phyloP scores from a whole-genome alignment of 2,329 filamentous ascomycete species.

The Hawksworthiomyces lignivorus region DNA sequence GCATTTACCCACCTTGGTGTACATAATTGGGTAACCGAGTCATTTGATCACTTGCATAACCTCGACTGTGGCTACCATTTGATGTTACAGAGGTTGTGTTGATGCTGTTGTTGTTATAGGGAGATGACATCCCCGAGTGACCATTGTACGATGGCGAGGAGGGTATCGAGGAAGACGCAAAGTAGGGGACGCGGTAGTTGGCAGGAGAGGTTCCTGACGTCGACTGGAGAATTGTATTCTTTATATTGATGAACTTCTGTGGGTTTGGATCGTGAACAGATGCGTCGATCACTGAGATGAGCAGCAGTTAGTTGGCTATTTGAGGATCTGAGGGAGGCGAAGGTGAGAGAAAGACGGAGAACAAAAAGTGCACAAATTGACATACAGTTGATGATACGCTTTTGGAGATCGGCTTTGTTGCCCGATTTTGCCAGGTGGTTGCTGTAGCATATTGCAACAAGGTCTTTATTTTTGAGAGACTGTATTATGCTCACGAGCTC shows the following conservation, averaged over 20 bases:
- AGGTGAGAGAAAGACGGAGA: not conserved
- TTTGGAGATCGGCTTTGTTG: constrained; percentile 76
- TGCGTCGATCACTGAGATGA: constrained; percentile 14
- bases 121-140: constrained; percentile 2
- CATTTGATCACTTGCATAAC: not conserved
- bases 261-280: constrained; percentile 10
- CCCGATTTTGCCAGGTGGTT: constrained; percentile 73
- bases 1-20: not conserved
- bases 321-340: too few species aligned
- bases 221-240: constrained; percentile 6
- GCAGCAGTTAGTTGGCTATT: too few species aligned
- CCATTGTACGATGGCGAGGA: constrained; percentile 7
- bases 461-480: constrained; percentile 50
- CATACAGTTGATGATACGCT: constrained; percentile 71
- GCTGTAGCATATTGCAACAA: constrained; percentile 67
- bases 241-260: constrained; percentile 8
- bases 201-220: not conserved
- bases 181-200: constrained; percentile 3
- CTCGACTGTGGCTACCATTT: not conserved
- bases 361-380: constrained; percentile 19
- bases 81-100: not conserved
- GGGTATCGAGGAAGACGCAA: constrained; percentile 1
- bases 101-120: constrained; percentile 4
- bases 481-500: constrained; percentile 37
- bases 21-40: not conserved